Conservation (phyloP, 768 basidiomycete species). For the Inosperma sp. region DNA sequence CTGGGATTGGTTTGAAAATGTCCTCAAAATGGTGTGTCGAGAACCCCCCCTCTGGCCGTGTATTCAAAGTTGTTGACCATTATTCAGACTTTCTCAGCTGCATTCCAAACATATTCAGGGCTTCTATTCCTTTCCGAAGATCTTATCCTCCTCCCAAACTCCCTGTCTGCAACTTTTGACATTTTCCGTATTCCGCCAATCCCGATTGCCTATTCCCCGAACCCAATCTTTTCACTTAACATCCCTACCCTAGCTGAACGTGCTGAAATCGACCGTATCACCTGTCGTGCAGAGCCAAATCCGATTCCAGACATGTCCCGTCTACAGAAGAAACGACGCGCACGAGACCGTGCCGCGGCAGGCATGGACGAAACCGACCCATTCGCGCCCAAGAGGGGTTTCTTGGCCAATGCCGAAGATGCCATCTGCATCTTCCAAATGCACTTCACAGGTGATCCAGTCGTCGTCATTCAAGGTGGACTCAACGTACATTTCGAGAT, state of each 20-base stretch:
- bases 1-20: slow-evolving; percentile 41
- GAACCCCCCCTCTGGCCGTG: neutral
- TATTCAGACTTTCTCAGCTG: slow-evolving; percentile 9
- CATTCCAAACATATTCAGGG: slow-evolving; percentile 26
- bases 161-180: slow-evolving; percentile 27
- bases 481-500: slow-evolving; percentile 9
- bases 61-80: neutral
- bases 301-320: slow-evolving; percentile 22
- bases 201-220: slow-evolving; percentile 11
- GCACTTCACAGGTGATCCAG: neutral
- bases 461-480: slow-evolving; percentile 1
- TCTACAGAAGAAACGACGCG: slow-evolving; percentile 28
- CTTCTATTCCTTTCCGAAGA: slow-evolving; percentile 33
- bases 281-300: slow-evolving; percentile 41
- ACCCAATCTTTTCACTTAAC: slow-evolving; percentile 22
- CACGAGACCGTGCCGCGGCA: slow-evolving; percentile 20
- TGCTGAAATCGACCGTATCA: slow-evolving; percentile 22
- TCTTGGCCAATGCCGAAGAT: slow-evolving; percentile 16
- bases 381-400: slow-evolving; percentile 16
- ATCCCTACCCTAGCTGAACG: slow-evolving; percentile 30
- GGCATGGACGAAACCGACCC: slow-evolving; percentile 11
- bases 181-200: slow-evolving; percentile 31
- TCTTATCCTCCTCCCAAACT: slow-evolving; percentile 34
- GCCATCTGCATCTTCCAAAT: slow-evolving; percentile 22
- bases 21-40: slow-evolving; percentile 31